These are phyloP conservation scores for Leccinum fallax DNA, from an alignment of 1,284 basidiomycete species.

Conservation along the genomic window DNA sequence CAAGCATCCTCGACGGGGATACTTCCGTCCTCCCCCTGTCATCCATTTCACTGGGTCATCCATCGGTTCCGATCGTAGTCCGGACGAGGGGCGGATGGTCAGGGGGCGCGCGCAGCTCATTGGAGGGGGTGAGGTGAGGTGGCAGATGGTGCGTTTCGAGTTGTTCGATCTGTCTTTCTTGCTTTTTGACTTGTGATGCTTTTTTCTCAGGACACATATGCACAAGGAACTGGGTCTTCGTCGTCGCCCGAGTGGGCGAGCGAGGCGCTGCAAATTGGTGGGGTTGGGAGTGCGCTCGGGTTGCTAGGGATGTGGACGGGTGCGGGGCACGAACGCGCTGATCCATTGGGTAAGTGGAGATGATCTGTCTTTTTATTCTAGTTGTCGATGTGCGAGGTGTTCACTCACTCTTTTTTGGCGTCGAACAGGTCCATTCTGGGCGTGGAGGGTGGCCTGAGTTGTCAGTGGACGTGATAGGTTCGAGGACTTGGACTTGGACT, in stretches of 20 bases:
- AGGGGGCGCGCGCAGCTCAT: slow-evolving; percentile 53
- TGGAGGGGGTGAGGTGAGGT: slow-evolving; percentile 52
- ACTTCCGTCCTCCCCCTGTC: slow-evolving; percentile 43
- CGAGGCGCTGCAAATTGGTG: slow-evolving; percentile 59
- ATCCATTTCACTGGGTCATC: slow-evolving; percentile 54
- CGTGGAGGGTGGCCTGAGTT: slow-evolving; percentile 49
- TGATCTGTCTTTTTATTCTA: not conserved
- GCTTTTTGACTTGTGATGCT: slow-evolving; percentile 7
- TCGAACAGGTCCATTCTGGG: slow-evolving; percentile 47
- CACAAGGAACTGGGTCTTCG: slow-evolving; percentile 21
- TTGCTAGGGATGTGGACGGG: slow-evolving; percentile 64
- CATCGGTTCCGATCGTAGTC: slow-evolving; percentile 40
- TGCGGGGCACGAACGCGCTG: slow-evolving; percentile 47
- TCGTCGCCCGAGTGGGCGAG: slow-evolving; percentile 49
- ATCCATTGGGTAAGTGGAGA: slow-evolving; percentile 47
- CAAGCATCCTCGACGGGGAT: slow-evolving; percentile 9
- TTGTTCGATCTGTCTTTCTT: not conserved
- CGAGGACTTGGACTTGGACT: not conserved
- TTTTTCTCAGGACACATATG: slow-evolving; percentile 27
- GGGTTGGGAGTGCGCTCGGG: slow-evolving; percentile 52
- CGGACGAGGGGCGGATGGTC: slow-evolving; percentile 35
- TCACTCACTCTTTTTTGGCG: not conserved
- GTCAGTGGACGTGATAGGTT: not conserved
- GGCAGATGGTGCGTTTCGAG: slow-evolving; percentile 49
- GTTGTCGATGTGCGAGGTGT: not conserved